These are phyloP conservation scores for Ganoderma multipileum DNA, from an alignment of 1,284 basidiomycete species.

Conservation along the genomic window DNA sequence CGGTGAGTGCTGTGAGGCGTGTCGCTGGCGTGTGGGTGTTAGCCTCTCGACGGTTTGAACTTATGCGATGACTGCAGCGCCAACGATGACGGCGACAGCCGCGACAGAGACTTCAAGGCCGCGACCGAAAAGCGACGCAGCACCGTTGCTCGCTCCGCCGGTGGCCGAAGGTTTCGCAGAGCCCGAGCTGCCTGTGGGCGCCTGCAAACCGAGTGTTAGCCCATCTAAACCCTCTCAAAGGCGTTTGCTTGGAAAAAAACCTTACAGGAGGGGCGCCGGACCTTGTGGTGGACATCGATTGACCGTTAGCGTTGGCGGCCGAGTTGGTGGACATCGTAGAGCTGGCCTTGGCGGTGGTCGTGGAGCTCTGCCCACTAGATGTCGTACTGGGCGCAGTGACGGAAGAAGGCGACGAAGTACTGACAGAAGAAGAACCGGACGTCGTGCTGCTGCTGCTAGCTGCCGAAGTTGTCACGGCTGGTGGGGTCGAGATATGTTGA, in stretches of 20 bases:
- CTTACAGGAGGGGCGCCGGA: constrained; percentile 5
- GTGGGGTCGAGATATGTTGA: constrained; percentile 25
- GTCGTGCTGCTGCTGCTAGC: constrained; percentile 3
- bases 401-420: not conserved
- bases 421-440: not conserved
- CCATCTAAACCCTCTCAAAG: not conserved
- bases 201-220: not conserved
- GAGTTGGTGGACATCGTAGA: not conserved
- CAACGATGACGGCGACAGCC: constrained; percentile 23
- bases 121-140: constrained; percentile 12
- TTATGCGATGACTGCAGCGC: constrained; percentile 22
- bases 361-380: not conserved
- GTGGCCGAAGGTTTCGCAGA: constrained; percentile 14
- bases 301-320: not conserved
- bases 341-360: not conserved
- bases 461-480: not conserved
- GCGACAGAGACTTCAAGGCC: constrained; percentile 19
- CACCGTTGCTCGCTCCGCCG: constrained; percentile 25
- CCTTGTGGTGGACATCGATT: constrained; percentile 2
- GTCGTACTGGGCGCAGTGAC: not conserved
- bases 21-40: too few species aligned
- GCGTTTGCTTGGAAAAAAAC: not conserved
- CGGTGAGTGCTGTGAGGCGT: not conserved
- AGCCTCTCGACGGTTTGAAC: too few species aligned
- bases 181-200: not conserved